Evolutionary conservation across 1,284 basidiomycete genomes (phyloP).

Genomic region (Porodaedalea pini): DNA sequence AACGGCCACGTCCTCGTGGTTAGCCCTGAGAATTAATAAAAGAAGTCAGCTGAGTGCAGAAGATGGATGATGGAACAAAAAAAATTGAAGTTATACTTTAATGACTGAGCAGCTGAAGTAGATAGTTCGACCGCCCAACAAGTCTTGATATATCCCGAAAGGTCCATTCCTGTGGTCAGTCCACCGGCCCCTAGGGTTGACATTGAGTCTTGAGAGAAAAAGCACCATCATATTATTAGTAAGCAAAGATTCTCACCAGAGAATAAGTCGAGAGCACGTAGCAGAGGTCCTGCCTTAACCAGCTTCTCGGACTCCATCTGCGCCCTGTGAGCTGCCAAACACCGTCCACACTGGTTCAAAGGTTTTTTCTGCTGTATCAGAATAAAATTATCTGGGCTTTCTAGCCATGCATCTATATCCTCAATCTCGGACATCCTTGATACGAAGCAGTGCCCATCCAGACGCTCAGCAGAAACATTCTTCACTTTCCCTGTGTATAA

Average conservation of each 20-base stretch:
- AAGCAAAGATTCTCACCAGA: conserved; percentile 40
- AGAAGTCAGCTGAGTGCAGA: not conserved
- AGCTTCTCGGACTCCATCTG: conserved; percentile 32
- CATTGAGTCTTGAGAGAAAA: not conserved
- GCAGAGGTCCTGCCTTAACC: conserved; percentile 29
- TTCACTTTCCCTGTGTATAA: not conserved
- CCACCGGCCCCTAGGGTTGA: conserved; percentile 58
- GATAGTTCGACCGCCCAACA: conserved; percentile 64
- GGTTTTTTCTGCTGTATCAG: not conserved
- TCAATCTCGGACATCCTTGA: not conserved
- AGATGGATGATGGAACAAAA: not conserved
- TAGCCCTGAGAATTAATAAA: conserved; percentile 39
- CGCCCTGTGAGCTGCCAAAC: conserved; percentile 5
- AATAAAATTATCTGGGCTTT: not conserved
- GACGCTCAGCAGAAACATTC: not conserved
- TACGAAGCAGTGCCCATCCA: conserved; percentile 15
- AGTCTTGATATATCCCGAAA: conserved; percentile 56
- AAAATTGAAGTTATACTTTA: conserved; percentile 38
- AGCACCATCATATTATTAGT: too few species aligned
- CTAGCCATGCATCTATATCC: conserved; percentile 2
- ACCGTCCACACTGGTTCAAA: conserved; percentile 1
- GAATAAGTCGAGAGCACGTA: conserved; percentile 61
- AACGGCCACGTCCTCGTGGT: conserved; percentile 53
- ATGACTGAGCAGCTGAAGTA: conserved; percentile 58
- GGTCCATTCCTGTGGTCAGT: conserved; percentile 58